phyloP scores from a whole-genome alignment of 73 alveolate genomes.

The Paramecium bursaria region DNA sequence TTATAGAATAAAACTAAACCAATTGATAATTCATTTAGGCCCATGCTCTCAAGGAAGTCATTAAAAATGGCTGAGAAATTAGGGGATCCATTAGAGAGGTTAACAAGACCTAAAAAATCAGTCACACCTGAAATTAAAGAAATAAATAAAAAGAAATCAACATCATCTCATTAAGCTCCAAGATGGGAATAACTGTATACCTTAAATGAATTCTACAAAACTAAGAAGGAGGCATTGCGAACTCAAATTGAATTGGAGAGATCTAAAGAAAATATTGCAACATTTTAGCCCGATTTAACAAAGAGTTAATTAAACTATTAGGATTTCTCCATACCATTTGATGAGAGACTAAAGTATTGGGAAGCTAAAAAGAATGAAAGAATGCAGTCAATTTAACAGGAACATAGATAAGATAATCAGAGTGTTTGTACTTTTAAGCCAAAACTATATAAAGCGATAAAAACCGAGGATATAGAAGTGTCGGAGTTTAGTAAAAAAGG shows the following conservation, averaged over 20 bases:
- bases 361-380: conserved; percentile 33
- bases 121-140: conserved; percentile 46
- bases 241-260: background rate
- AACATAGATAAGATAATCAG: conserved; percentile 1
- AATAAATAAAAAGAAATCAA: background rate
- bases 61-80: conserved; percentile 49
- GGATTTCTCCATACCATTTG: conserved; percentile 44
- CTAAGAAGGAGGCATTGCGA: conserved; percentile 4
- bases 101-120: conserved; percentile 54
- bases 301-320: conserved; percentile 28
- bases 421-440: conserved; percentile 36
- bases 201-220: conserved; percentile 39
- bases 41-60: conserved; percentile 63
- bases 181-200: conserved; percentile 62
- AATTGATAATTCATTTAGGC: conserved; percentile 45
- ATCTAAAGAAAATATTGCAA: conserved; percentile 51
- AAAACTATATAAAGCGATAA: conserved; percentile 3
- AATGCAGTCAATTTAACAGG: background rate
- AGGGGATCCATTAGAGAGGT: conserved; percentile 62
- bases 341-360: conserved; percentile 34
- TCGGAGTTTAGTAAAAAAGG: conserved; percentile 69
- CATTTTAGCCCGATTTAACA: conserved; percentile 40
- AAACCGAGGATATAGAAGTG: background rate
- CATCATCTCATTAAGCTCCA: background rate
- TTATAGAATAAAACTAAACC: background rate